These are phyloP conservation scores for Clonostachys rhizophaga DNA, from an alignment of 2,329 filamentous ascomycete species.

Conservation along the genomic window DNA sequence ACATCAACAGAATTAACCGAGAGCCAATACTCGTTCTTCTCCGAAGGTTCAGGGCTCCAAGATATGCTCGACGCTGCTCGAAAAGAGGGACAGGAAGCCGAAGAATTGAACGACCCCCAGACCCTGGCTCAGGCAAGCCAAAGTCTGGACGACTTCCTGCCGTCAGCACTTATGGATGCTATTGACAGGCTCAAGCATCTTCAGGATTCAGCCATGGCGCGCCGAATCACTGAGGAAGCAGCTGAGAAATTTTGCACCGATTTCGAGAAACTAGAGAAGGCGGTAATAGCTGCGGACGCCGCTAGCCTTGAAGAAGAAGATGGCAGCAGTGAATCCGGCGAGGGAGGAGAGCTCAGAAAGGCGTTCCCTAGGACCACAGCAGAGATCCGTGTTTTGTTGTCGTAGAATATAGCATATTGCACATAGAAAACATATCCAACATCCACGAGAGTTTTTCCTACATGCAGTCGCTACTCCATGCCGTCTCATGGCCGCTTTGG, in stretches of 20 bases:
- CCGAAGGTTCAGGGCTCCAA: slow-evolving; percentile 67
- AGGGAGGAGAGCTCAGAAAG: slow-evolving; percentile 10
- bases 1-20: slow-evolving; percentile 55
- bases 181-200: slow-evolving; percentile 74
- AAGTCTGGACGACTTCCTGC: slow-evolving; percentile 82
- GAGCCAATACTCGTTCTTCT: slow-evolving; percentile 69
- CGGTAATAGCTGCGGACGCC: slow-evolving; percentile 38
- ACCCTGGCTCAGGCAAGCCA: slow-evolving; percentile 66
- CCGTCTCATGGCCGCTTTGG: too few relatives aligned
- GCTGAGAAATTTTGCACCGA: slow-evolving; percentile 80
- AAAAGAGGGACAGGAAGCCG: slow-evolving; percentile 23
- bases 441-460: too few relatives aligned
- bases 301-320: slow-evolving; percentile 13
- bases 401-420: slow-evolving; percentile 21
- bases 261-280: slow-evolving; percentile 61
- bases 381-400: slow-evolving; percentile 56
- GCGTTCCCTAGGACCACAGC: slow-evolving; percentile 55
- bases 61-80: slow-evolving; percentile 22
- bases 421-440: too few relatives aligned
- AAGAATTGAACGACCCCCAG: slow-evolving; percentile 43
- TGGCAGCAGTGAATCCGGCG: neutral
- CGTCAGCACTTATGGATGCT: slow-evolving; percentile 89
- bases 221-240: slow-evolving; percentile 76
- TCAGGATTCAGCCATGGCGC: slow-evolving; percentile 66
- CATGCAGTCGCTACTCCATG: too few relatives aligned